Base-by-base conservation (phyloP, 352 stramenopile species). In the Phytophthora vignae region DNA sequence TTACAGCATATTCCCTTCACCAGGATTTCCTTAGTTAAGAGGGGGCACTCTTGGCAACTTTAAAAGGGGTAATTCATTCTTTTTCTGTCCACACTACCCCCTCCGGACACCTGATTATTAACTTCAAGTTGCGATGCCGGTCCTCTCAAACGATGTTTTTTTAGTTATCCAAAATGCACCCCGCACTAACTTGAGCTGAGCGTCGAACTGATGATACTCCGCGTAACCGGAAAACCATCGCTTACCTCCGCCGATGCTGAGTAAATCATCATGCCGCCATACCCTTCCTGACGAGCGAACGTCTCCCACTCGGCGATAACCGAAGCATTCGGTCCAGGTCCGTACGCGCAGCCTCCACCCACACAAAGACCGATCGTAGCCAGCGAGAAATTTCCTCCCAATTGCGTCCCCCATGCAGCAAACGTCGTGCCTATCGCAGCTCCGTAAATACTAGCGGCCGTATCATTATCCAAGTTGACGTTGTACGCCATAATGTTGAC, bases 401-500 rank as follows among this genome's bases (percentile, higher is more conserved):
- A 68, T 42, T 88, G 75, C 44, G 52, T 70, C 3, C 56, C 54
- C 85, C 85, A 95, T 17, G 78, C 76, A 19, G 63, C 65, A 53
- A 95, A 95, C 4, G 84, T 93, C 1, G 84, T 77, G 17, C 70
- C 80, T 29, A 83, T 60, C 19, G 88, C 88, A 1, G 78, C 70
- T 2, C 74, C 77, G 31, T 95, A 95, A 50, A 92, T 73, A 0
- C 22, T 60, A 3, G 83, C 84, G 4, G 87, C 87, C 0, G 59
- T 74, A 1, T 44, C 60, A 5, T 69, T 69, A 49, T 92, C 75
- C 27, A 77, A 8, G 14, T 90, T 79, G 46, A 92, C 82, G 60
- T 95, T 95, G 77, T 95, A 95, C 44, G 87, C 80, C 88, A 95
- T 95, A 66, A 95, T 91, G 70, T 95, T 92, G 46, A 95, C 69